Evolutionary conservation across 2,329 filamentous ascomycete species (phyloP).

Genomic region (Penicillium thymicola): DNA sequence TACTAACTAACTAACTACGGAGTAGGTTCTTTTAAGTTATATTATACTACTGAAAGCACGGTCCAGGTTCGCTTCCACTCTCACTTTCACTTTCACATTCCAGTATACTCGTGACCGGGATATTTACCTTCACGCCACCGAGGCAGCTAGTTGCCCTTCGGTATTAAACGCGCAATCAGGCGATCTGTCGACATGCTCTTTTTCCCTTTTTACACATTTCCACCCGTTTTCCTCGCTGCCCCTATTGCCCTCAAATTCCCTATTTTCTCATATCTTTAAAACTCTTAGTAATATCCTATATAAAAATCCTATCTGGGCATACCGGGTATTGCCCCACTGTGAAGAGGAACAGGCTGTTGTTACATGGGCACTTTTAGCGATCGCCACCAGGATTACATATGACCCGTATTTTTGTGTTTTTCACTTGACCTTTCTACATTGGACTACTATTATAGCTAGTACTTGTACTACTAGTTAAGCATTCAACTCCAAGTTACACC

Average conservation of each 20-base stretch:
- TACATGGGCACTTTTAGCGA: conserved; percentile 20
- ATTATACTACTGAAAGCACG: neutral
- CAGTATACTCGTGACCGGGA: neutral
- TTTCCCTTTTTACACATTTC: neutral
- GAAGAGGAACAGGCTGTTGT: neutral
- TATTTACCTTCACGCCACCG: conserved; percentile 7
- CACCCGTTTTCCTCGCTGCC: neutral
- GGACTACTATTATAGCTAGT: too few relatives aligned
- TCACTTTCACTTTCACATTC: conserved; percentile 1
- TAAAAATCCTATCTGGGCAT: neutral
- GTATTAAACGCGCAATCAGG: conserved; percentile 1
- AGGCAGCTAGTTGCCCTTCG: conserved; percentile 1
- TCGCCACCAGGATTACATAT: conserved; percentile 35
- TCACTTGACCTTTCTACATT: neutral
- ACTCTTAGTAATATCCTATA: neutral
- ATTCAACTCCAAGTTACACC: neutral
- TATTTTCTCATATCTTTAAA: neutral
- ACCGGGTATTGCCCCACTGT: conserved; percentile 18
- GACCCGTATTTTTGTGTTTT: conserved; percentile 16
- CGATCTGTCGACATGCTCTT: neutral
- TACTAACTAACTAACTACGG: neutral
- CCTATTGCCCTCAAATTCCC: neutral
- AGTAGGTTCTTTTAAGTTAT: neutral
- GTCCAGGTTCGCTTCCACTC: neutral
- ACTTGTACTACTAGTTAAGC: neutral